A percentile compares a stretch with the other conserved stretches of the same genome.
phyloP scores from a whole-genome alignment of 2,329 filamentous ascomycete species.

The Cercospora sojina region DNA sequence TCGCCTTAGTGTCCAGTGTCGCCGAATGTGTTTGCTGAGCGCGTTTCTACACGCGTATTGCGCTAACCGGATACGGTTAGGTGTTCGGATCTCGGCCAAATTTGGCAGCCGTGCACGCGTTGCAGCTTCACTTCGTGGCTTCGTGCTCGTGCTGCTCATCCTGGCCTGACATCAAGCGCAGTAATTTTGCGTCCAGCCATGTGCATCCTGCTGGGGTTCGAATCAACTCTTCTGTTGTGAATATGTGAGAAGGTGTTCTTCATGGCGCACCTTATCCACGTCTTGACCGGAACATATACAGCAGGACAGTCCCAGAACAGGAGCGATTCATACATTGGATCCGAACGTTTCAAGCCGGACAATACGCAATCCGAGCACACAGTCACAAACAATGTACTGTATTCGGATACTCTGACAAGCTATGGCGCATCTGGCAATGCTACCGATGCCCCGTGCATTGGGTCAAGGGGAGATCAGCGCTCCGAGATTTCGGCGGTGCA shows the following conservation, averaged over 20 bases:
- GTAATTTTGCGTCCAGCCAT: neutral
- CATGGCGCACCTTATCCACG: neutral
- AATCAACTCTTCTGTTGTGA: neutral
- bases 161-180: neutral
- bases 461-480: neutral
- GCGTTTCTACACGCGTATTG: neutral
- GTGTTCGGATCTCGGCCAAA: neutral
- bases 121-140: neutral
- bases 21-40: neutral
- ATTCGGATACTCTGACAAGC: neutral
- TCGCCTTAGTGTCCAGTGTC: conserved; percentile 13
- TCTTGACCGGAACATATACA: neutral
- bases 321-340: neutral
- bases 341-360: neutral
- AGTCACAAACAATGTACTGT: neutral
- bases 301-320: neutral
- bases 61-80: neutral
- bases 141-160: neutral
- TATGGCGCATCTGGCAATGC: neutral
- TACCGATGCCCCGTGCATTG: neutral
- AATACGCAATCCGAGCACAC: neutral
- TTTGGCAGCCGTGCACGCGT: neutral
- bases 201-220: neutral
- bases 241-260: neutral
- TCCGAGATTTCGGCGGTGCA: conserved; percentile 1